Evolutionary conservation across 495 filamentous ascomycete genomes (phyloP), one percentile per base, ranked within the genome.

Genomic region (Penicillium salamii): DNA sequence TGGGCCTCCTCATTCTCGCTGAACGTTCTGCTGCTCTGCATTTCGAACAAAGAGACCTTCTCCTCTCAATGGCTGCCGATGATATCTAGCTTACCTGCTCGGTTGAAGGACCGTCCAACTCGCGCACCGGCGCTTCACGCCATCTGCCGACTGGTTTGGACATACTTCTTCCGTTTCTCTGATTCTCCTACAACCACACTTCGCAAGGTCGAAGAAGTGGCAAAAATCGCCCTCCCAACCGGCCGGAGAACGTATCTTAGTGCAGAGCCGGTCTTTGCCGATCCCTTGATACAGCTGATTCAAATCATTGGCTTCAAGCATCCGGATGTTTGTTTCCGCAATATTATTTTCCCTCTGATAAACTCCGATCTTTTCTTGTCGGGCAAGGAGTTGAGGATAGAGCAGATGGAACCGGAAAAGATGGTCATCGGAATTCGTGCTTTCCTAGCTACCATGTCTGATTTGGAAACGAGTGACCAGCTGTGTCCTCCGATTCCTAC

Each of bases 361-460:
- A 97, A 95, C 62, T 88, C 90, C 6, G 93, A 99, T 32, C 71
- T 89, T 24, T 91, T 98, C 61, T 47, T 70, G 7, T 80, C 81
- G 2, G 85, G 87, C 24, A 85, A 81, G 62, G 91, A 96, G 23
- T 71, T 93, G 48, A 90, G 83, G 60, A 87, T 95, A 40, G 92
- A 97, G 61, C 89, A 93, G 58, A 83, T 99, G 57, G 93, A 97
- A 42, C 93, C 93, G 0, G 93, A 99, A 61, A 87, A 87, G 61
- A 96, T 97, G 75, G 90, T 97, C 8, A 87, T 99, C 59, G 93
- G 91, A 9, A 99, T 99, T 49, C 81, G 89, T 42, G 77, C 93
- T 7, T 99, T 97, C 59, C 75, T 99, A 6, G 86, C 87, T 9
- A 88, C 97, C 35, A 91, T 97, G 85, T 77, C 87, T 1, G 93